Percentiles rank a stretch among this genome's conserved stretches.
These are phyloP conservation scores for Onygenales sp. DNA, from an alignment of 2,329 filamentous ascomycete genomes.

Conservation along the genomic window DNA sequence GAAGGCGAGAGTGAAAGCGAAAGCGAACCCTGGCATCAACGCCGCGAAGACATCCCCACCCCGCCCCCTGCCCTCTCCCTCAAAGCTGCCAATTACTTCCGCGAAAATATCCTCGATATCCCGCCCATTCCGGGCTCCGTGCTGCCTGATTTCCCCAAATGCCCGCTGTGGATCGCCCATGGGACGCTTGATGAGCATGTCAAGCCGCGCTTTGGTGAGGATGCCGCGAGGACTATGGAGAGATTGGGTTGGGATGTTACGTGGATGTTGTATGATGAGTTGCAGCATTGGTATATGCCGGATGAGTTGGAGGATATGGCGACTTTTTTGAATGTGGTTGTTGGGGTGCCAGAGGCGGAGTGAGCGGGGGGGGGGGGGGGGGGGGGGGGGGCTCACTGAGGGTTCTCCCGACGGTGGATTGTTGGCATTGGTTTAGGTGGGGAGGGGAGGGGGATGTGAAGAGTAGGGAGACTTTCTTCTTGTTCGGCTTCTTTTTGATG, in stretches of 20 bases:
- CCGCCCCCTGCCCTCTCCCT: no score
- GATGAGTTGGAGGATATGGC: conserved; percentile 12
- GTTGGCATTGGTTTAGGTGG: no score
- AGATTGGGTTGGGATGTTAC: conserved; percentile 12
- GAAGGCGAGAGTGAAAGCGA: not conserved
- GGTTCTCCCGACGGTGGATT: no score
- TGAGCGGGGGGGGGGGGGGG: not conserved
- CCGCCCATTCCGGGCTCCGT: conserved; percentile 4
- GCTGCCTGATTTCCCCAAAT: not conserved
- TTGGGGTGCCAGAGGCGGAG: conserved; percentile 7
- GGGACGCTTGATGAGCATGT: conserved; percentile 7
- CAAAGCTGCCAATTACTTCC: not conserved
- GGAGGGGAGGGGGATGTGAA: no score
- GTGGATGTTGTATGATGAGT: conserved; percentile 12
- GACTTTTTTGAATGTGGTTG: conserved; percentile 9
- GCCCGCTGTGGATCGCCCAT: conserved; percentile 11
- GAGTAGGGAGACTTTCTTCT: no score
- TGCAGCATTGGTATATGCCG: conserved; percentile 11
- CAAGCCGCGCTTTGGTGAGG: conserved; percentile 4
- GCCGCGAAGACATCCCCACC: no score
- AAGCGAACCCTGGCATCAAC: no score
- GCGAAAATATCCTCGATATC: conserved; percentile 7
- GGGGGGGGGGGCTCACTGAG: no score
- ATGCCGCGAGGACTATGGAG: conserved; percentile 9
- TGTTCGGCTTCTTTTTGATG: no score